phyloP scores from a whole-genome alignment of 2,329 filamentous ascomycete genomes.

The Trichoderma pleuroti region DNA sequence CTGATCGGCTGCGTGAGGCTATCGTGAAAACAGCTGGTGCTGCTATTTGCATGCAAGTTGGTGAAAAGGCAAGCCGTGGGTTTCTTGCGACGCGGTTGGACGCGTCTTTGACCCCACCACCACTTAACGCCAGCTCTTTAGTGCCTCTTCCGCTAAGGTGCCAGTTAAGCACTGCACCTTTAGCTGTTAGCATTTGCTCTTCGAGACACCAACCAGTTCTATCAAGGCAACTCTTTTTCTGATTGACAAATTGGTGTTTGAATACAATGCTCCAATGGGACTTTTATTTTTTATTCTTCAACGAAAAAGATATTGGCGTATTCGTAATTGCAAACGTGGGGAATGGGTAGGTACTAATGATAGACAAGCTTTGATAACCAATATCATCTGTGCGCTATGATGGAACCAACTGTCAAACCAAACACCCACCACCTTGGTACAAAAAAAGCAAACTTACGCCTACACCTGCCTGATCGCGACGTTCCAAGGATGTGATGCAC shows the following conservation, averaged over 20 bases:
- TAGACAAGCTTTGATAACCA: not conserved
- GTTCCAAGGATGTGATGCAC: not conserved
- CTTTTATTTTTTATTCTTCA: not conserved
- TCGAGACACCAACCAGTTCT: not conserved
- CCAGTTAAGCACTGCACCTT: not conserved
- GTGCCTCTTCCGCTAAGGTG: not conserved
- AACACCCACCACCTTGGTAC: not conserved
- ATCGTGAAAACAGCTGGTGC: not conserved
- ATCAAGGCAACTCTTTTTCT: not conserved
- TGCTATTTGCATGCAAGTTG: not conserved
- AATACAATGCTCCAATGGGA: not conserved
- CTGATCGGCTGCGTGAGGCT: not conserved
- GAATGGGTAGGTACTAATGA: not conserved
- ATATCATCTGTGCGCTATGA: not conserved
- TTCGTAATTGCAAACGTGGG: not conserved
- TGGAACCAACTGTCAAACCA: not conserved
- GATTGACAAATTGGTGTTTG: not conserved
- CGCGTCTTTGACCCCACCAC: conserved; percentile 17
- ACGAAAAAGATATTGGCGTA: not conserved
- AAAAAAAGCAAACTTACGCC: not conserved
- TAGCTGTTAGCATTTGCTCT: not conserved
- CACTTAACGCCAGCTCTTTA: conserved; percentile 11
- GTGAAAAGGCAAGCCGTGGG: not conserved
- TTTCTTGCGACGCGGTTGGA: conserved; percentile 12
- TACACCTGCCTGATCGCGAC: not conserved